Evolutionary conservation across 1,284 basidiomycete genomes (phyloP).

Genomic region (Pseudozyma thailandica): DNA sequence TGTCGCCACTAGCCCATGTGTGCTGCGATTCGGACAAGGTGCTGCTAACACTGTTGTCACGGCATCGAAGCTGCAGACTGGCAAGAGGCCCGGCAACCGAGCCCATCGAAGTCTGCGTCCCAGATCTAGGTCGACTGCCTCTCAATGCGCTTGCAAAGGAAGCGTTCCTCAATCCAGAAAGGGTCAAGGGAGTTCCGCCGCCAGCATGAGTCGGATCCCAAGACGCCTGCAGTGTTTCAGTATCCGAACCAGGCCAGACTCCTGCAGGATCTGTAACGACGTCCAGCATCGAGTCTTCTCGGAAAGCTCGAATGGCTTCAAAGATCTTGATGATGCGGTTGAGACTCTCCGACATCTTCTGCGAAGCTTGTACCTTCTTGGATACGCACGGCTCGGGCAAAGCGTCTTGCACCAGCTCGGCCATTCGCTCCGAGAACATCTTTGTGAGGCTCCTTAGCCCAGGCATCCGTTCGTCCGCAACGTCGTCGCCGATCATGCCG

Average conservation of each 20-base stretch:
- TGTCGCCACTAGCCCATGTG: slow-evolving; percentile 18
- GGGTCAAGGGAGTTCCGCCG: not conserved
- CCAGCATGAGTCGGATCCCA: not conserved
- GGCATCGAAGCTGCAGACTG: slow-evolving; percentile 17
- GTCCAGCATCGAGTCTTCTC: slow-evolving; percentile 28
- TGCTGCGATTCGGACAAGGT: slow-evolving; percentile 18
- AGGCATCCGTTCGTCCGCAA: slow-evolving; percentile 13
- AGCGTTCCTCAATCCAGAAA: slow-evolving; percentile 4
- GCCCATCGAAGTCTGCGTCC: slow-evolving; percentile 7
- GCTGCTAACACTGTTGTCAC: slow-evolving; percentile 29
- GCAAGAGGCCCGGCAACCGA: slow-evolving; percentile 16
- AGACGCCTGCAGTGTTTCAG: not conserved
- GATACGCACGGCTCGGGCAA: slow-evolving; percentile 9
- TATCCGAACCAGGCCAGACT: slow-evolving; percentile 1
- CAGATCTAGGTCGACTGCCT: not conserved
- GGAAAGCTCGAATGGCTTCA: slow-evolving; percentile 22
- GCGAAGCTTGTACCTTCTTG: slow-evolving; percentile 26
- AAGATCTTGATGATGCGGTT: slow-evolving; percentile 21
- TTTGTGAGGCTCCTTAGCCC: slow-evolving; percentile 11
- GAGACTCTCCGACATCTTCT: slow-evolving; percentile 22
- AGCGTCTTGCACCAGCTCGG: slow-evolving; percentile 7
- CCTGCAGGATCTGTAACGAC: not conserved
- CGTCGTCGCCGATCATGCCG: slow-evolving; percentile 32
- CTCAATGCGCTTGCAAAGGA: not conserved
- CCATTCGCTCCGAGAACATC: slow-evolving; percentile 17